Evolutionary conservation across 1,139 yeast genomes (phyloP).

Genomic region (Saccharomyces pastorianus): DNA sequence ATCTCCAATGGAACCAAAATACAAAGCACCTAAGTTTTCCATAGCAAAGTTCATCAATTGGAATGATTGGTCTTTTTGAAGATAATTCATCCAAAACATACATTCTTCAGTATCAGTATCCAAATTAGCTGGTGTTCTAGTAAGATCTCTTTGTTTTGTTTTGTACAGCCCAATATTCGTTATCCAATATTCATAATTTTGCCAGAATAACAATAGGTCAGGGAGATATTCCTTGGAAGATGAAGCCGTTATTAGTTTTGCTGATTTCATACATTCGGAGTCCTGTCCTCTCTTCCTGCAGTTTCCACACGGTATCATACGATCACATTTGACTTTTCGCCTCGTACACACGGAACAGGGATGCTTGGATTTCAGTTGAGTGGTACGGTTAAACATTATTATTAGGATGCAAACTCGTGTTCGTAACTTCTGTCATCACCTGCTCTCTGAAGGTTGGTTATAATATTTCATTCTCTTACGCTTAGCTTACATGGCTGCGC

Average conservation of each 20-base stretch:
- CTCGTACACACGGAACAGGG: constrained; percentile 25
- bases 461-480: neutral
- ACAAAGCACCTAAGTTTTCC: constrained; percentile 28
- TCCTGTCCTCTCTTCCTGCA: constrained; percentile 27
- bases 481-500: neutral
- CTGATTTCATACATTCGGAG: constrained; percentile 18
- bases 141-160: constrained; percentile 3
- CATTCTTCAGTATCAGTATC: constrained; percentile 7
- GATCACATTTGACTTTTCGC: constrained; percentile 30
- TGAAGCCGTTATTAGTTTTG: constrained; percentile 1
- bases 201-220: constrained; percentile 21
- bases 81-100: constrained; percentile 11
- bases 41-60: constrained; percentile 25
- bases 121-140: neutral
- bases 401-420: neutral
- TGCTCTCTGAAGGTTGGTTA: neutral
- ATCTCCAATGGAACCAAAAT: constrained; percentile 28
- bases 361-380: constrained; percentile 10
- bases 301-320: constrained; percentile 28
- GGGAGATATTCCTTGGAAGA: constrained; percentile 8
- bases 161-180: constrained; percentile 23
- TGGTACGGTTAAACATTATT: neutral
- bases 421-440: neutral
- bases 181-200: constrained; percentile 27
- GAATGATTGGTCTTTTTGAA: constrained; percentile 18